phyloP scores from a whole-genome alignment of 1,139 yeast genomes.

The Yamadazyma buinensis region DNA sequence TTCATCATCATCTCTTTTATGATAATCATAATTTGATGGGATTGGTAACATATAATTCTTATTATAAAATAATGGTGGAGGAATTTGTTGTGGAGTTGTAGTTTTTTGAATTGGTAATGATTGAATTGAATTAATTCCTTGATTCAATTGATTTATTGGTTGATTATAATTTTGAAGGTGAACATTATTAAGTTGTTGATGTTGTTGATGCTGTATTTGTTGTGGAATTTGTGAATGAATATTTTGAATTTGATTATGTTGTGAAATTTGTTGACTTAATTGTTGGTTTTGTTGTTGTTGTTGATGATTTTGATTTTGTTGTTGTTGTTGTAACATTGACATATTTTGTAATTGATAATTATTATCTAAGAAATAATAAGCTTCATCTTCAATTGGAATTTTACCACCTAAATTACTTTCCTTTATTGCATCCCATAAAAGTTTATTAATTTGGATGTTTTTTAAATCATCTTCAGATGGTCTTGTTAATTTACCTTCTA shows the following conservation, averaged over 20 bases:
- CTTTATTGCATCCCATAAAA: constrained; percentile 57
- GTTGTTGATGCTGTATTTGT: constrained; percentile 1
- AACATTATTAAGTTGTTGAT: no score
- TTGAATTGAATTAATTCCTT: neutral
- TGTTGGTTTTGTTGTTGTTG: neutral
- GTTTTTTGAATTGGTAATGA: neutral
- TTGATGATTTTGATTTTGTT: neutral
- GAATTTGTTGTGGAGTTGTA: constrained; percentile 5
- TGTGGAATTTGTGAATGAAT: neutral
- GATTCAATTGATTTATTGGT: no score
- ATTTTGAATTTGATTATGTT: neutral
- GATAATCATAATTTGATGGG: constrained; percentile 15
- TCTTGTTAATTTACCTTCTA: constrained; percentile 49
- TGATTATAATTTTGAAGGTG: no score
- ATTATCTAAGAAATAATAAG: constrained; percentile 47
- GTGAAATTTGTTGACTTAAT: constrained; percentile 9
- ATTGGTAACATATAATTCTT: constrained; percentile 16
- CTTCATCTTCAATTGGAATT: constrained; percentile 49
- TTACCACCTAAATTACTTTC: constrained; percentile 60
- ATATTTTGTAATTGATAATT: constrained; percentile 44
- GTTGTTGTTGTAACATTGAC: constrained; percentile 21
- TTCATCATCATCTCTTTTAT: constrained; percentile 16
- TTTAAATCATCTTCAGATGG: constrained; percentile 59
- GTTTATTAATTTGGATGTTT: constrained; percentile 51
- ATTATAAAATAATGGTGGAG: constrained; percentile 12